Evolutionary conservation across 345 rosid genomes (phyloP), one percentile per base, ranked within the genome.

Genomic region (Citrus hindsii): DNA sequence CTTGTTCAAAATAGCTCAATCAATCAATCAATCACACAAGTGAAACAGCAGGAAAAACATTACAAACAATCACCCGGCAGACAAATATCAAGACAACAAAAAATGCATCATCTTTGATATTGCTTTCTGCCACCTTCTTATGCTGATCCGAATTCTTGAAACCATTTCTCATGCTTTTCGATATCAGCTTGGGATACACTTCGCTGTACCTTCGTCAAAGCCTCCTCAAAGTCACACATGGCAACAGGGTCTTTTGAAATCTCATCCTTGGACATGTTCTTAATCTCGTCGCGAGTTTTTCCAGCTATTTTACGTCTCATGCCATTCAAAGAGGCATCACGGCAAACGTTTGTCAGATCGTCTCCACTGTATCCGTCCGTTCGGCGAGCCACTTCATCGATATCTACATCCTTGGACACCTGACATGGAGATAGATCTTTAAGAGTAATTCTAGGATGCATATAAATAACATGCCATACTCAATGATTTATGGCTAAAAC

Each of bases 281-380:
- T 97, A 28, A 97, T 97, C 91, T 97, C 98, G 28, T 97, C 99
- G 22, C 99, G 87, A 0, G 99, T 97, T 87, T 97, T 94, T 40
- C 99, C 99, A 0, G 98, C 98, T 84, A 97, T 97, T 85, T 97
- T 97, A 58, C 98, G 98, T 86, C 99, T 93, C 99, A 97, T 97
- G 59, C 99, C 98, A 68, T 97, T 94, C 88, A 97, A 86, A 59
- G 99, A 96, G 66, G 99, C 99, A 76, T 96, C 99, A 19, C 99
- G 90, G 65, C 99, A 96, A 74, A 96, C 97, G 59, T 94, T 97
- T 2, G 99, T 94, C 75, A 97, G 96, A 88, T 97, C 99, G 60
- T 97, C 99, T 82, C 99, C 98, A 87, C 99, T 97, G 84, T 97
- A 94, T 77, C 99, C 98, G 2, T 94, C 96, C 22, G 98, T 92